Conservation (phyloP, 805 yeast genomes). For the Ogataea parapolymorpha region DNA sequence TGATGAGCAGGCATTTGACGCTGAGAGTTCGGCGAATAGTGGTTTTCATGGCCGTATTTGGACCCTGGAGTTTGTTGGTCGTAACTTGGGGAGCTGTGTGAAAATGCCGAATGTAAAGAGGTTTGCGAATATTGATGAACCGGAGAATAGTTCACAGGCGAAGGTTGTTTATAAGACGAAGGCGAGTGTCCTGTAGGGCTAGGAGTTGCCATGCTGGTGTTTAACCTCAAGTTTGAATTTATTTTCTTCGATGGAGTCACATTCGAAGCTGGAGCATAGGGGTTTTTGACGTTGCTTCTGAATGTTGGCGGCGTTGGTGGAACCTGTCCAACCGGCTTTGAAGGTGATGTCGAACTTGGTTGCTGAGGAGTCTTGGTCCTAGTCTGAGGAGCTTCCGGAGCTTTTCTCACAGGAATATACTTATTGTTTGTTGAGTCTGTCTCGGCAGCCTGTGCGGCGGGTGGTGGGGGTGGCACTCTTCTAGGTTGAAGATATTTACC, state of each 20-base stretch:
- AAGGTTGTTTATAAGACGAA: constrained; percentile 7
- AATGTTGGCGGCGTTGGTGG: constrained; percentile 26
- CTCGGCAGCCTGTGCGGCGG: constrained; percentile 24
- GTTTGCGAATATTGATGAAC: constrained; percentile 6
- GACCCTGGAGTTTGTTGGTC: background rate
- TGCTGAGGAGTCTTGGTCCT: background rate
- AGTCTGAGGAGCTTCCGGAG: constrained; percentile 38
- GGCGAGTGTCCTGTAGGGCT: constrained; percentile 6
- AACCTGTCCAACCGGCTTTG: constrained; percentile 24
- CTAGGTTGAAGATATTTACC: constrained; percentile 32
- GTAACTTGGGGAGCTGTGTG: constrained; percentile 31
- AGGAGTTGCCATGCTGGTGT: constrained; percentile 14
- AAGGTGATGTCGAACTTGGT: constrained; percentile 9
- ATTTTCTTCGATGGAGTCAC: constrained; percentile 11
- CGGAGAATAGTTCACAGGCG: constrained; percentile 7
- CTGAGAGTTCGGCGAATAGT: constrained; percentile 21
- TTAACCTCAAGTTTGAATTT: constrained; percentile 18
- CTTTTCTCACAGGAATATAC: constrained; percentile 39
- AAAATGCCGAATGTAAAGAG: constrained; percentile 8
- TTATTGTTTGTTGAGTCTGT: constrained; percentile 3
- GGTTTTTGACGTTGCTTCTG: constrained; percentile 11
- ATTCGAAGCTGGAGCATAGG: constrained; percentile 1
- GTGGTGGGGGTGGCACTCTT: constrained; percentile 36
- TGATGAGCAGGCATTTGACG: constrained; percentile 17
- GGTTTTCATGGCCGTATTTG: constrained; percentile 23